Base-by-base conservation (phyloP, 2,329 filamentous ascomycete species). In the Sporothrix brasiliensis region DNA sequence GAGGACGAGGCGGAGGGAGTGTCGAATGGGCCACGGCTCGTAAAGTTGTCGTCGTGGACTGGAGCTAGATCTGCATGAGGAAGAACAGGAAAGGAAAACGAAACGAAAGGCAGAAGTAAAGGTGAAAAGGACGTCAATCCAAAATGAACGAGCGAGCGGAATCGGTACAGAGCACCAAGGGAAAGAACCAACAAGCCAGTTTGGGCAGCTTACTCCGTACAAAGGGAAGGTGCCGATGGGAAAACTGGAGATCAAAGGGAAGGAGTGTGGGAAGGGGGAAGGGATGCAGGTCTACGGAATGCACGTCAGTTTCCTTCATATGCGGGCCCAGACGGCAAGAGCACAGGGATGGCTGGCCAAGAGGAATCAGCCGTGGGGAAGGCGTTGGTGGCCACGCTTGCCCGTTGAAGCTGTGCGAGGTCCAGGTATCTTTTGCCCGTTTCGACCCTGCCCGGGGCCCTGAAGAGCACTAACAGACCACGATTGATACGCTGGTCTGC, bases 101-200 rank as follows among this genome's bases (percentile, higher is more conserved):
- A 24, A 61, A 63, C 47, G 21, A 24, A 47, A 63, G 24, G 58
- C 39, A 47, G 58, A n/a, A 63, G 58, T 34, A 14, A 61, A 9
- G 58, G 27, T 13, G 52, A 54, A 54, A 30, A 30, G n/a, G 50
- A 54, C 34, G 53, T 2, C 27, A 39, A 53, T 49, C 9, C 27
- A 70, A 85, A 85, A 30, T 24, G 30, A 34, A 14, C 13, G 24
- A 58, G 30, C 84, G 84, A 87, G 78, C 77, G 85, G 78, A 86
- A 87, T 81, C 77, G 84, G 84, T 78, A 86, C 83, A 73, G 76
- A 86, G 81, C 83, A 83, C 67, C 84, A 83, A 69, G 52, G 44
- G 54, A 44, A 56, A 41, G 53, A 53, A 61, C 30, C 30, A 34
- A 54, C 27, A 53, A 52, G 21, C n/a, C 11, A 49, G 34, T n/a